Percentiles rank a stretch among this genome's conserved stretches.
phyloP scores from a whole-genome alignment of 495 filamentous ascomycete genomes.

The Xylaria intraflava region DNA sequence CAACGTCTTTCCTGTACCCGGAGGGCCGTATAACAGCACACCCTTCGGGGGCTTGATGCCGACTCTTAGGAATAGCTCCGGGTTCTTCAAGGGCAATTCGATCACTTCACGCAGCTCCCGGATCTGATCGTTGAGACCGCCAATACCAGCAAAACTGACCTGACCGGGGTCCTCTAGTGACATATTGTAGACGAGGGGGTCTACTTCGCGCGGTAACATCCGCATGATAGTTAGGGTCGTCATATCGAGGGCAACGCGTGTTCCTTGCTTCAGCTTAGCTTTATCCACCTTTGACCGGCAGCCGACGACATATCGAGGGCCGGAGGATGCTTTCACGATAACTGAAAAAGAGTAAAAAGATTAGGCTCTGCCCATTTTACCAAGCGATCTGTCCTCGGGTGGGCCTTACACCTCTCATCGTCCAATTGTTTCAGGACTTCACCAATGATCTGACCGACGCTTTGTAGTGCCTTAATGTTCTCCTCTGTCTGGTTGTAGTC shows the following conservation, averaged over 20 bases:
- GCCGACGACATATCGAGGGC: constrained; percentile 95
- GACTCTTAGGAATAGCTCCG: constrained; percentile 91
- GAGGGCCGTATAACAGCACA: constrained; percentile 93
- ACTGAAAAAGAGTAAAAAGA: constrained; percentile 27
- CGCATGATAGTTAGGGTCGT: constrained; percentile 99
- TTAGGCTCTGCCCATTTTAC: neutral
- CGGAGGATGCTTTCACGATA: constrained; percentile 85
- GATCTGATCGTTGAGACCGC: constrained; percentile 98
- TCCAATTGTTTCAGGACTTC: constrained; percentile 98
- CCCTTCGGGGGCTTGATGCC: constrained; percentile 99
- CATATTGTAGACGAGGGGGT: constrained; percentile 99
- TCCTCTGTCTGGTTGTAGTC: constrained; percentile 97
- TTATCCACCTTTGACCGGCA: constrained; percentile 98
- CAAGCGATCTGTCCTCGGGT: neutral
- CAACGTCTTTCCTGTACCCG: constrained; percentile 95
- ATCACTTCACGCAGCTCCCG: constrained; percentile 97
- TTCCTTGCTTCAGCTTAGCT: constrained; percentile 92
- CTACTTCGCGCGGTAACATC: constrained; percentile 97
- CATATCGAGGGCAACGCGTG: constrained; percentile 98
- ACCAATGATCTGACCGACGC: constrained; percentile 98
- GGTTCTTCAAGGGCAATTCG: constrained; percentile 96
- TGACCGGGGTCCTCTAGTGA: constrained; percentile 97
- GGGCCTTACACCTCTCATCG: constrained; percentile 85
- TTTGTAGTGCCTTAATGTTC: constrained; percentile 99
- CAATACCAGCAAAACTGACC: constrained; percentile 97